These are phyloP conservation scores for Cucurbita pepo DNA, from an alignment of 306 rosid species.

Conservation along the genomic window DNA sequence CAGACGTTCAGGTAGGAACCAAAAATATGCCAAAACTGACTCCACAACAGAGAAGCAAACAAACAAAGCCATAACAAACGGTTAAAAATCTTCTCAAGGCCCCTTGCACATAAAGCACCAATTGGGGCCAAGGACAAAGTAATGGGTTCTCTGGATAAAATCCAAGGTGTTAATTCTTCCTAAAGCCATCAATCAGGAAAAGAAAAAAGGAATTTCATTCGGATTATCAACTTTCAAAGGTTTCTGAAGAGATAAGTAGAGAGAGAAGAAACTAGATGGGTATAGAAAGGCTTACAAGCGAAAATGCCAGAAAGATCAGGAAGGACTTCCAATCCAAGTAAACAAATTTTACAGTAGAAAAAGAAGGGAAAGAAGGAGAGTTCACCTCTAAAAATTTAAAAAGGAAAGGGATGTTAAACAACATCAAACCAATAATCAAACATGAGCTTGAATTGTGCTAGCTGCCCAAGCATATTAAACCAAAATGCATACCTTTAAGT, in stretches of 20 bases:
- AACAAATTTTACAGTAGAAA: not conserved
- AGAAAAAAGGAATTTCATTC: not conserved
- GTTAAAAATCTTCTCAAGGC: not conserved
- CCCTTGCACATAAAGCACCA: not conserved
- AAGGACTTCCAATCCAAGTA: not conserved
- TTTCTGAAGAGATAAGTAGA: not conserved
- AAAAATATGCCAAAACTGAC: not conserved
- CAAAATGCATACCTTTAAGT: constrained; percentile 50
- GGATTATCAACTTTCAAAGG: not conserved
- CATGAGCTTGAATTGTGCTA: not conserved
- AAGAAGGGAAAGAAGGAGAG: not conserved
- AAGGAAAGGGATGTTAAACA: not conserved
- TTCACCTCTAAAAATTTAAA: not conserved
- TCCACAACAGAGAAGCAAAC: not conserved
- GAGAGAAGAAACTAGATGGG: not conserved
- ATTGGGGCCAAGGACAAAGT: not conserved
- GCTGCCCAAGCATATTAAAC: not conserved
- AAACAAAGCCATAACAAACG: not conserved
- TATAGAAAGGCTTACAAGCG: not conserved
- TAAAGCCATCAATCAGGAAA: not conserved
- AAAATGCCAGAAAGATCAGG: not conserved
- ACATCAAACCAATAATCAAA: not conserved
- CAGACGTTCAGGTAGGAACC: not conserved
- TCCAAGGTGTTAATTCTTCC: not conserved
- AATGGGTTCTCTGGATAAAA: not conserved